phyloP scores from a whole-genome alignment of 169 alveolate genomes.

The Plasmodium sp. region DNA sequence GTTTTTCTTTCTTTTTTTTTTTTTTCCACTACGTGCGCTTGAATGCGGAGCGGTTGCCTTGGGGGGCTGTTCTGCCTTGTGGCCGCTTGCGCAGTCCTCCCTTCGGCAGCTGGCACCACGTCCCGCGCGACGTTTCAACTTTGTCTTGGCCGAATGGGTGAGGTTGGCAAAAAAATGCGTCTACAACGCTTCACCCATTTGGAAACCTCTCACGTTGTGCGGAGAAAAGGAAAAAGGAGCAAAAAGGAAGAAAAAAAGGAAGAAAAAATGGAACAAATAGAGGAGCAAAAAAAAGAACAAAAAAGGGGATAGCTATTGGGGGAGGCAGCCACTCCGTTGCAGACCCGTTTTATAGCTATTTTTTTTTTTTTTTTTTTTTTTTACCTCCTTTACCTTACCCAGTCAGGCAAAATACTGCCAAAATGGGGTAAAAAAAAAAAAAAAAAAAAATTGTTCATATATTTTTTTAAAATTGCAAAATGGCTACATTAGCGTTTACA shows the following conservation, averaged over 20 bases:
- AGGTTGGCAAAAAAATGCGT: neutral
- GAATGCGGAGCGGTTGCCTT: neutral
- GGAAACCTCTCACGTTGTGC: neutral
- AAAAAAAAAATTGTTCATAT: neutral
- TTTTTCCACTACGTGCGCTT: neutral
- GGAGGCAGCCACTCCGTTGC: neutral
- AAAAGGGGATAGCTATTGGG: neutral
- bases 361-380: slow-evolving; percentile 1
- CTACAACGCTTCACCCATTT: neutral
- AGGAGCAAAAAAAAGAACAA: neutral
- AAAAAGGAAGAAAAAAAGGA: neutral
- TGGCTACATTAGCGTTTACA: neutral
- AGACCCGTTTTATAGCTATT: neutral
- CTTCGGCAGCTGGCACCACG: neutral
- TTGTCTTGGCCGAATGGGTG: neutral
- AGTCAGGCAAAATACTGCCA: neutral
- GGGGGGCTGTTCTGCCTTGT: neutral
- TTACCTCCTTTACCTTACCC: neutral
- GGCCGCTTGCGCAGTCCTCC: neutral
- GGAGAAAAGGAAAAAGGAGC: neutral
- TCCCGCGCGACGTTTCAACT: neutral
- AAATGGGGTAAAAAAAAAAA: neutral
- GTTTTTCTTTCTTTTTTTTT: too few species aligned
- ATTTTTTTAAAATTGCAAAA: neutral
- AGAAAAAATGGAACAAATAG: neutral